Evolutionary conservation across 2,329 filamentous ascomycete genomes (phyloP).

Genomic region (Microthyrium microscopicum): DNA sequence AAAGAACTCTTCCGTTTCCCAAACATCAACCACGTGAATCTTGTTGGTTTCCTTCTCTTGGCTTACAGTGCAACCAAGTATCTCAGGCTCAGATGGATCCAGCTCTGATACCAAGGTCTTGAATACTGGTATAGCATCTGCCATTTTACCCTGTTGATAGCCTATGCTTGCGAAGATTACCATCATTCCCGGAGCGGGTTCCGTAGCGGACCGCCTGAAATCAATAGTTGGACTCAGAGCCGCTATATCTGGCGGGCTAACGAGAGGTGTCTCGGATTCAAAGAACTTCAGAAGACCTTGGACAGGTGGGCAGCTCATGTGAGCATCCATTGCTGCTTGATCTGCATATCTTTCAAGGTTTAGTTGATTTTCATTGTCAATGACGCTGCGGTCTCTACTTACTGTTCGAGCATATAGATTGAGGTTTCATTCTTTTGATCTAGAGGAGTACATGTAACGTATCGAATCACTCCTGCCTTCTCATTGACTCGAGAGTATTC

Average conservation of each 20-base stretch:
- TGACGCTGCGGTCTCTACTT: not conserved
- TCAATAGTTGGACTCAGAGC: constrained; percentile 2
- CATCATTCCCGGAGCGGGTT: not conserved
- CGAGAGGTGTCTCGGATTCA: not conserved
- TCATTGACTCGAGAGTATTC: constrained; percentile 4
- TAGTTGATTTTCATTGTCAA: not conserved
- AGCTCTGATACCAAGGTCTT: not conserved
- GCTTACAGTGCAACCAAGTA: not conserved
- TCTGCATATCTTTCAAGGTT: constrained; percentile 2
- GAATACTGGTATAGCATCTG: not conserved
- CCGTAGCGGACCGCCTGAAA: not conserved
- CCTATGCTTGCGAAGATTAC: not conserved
- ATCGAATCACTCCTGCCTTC: constrained; percentile 1
- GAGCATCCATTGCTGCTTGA: constrained; percentile 5
- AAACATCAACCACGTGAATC: constrained; percentile 2
- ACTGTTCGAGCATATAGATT: constrained; percentile 7
- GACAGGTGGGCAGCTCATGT: constrained; percentile 1
- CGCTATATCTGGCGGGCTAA: not conserved
- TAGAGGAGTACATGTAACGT: constrained; percentile 4
- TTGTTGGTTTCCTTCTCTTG: constrained; percentile 1
- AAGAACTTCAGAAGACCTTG: constrained; percentile 1
- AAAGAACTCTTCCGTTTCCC: not conserved
- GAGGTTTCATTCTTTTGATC: not conserved
- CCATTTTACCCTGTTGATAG: constrained; percentile 1
- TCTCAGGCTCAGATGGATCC: not conserved